Percentiles rank a stretch among this genome's conserved stretches.
Conservation (phyloP, 441 rosid species). For the Eruca vesicaria region DNA sequence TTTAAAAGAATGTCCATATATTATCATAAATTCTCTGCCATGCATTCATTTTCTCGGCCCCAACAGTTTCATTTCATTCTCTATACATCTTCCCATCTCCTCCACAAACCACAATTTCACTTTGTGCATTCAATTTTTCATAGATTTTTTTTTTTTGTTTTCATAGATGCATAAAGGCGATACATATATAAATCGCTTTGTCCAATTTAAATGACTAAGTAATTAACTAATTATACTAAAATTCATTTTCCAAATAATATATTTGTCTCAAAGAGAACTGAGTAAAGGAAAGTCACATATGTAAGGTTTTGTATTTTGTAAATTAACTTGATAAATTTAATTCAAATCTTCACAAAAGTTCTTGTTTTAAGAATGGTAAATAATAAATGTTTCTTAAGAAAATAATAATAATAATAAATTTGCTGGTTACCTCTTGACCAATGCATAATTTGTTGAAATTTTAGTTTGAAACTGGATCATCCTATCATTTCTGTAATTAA, state of each 20-base stretch:
- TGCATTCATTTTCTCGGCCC: conserved; percentile 13
- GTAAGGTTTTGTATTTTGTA: background rate
- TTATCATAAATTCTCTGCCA: conserved; percentile 31
- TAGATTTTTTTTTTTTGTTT: too few species aligned
- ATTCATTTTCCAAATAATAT: background rate
- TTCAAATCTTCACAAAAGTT: background rate
- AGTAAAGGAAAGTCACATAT: background rate
- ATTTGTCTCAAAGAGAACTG: background rate
- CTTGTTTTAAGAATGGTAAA: background rate
- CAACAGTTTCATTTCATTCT: background rate
- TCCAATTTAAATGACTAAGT: background rate
- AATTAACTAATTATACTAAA: background rate
- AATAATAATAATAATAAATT: background rate
- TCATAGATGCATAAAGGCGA: background rate
- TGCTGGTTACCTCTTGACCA: too few species aligned
- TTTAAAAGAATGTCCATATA: background rate
- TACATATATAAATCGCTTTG: background rate
- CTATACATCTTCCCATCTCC: conserved; percentile 12
- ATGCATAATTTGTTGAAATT: too few species aligned
- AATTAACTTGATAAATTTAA: background rate
- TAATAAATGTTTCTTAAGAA: too few species aligned
- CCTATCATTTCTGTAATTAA: too few species aligned
- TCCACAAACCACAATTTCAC: background rate
- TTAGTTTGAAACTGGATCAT: too few species aligned
- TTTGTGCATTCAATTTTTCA: background rate